These are phyloP conservation scores for Fraxinus excelsior DNA, from an alignment of 257 asterid genomes.

Conservation along the genomic window DNA sequence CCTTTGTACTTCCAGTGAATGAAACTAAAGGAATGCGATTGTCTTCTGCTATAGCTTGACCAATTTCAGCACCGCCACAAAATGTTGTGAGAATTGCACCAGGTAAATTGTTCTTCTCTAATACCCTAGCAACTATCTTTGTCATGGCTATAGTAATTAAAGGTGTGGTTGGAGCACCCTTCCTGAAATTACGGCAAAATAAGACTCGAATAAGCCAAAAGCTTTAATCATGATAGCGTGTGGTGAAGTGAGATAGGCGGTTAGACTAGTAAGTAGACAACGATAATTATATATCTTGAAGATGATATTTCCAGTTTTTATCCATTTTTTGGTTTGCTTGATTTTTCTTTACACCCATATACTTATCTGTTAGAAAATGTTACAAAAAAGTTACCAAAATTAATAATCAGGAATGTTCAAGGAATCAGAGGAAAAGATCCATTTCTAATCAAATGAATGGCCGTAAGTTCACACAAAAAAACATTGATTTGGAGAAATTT, in stretches of 20 bases:
- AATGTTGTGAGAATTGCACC: constrained; percentile 90
- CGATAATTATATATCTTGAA: not conserved
- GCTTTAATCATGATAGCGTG: not conserved
- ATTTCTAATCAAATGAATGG: not conserved
- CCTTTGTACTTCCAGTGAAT: constrained; percentile 50
- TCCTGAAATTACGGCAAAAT: constrained; percentile 52
- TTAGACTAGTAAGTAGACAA: not conserved
- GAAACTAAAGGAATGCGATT: too few relatives aligned
- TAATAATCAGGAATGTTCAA: not conserved
- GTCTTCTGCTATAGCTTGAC: constrained; percentile 51
- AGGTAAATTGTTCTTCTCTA: constrained; percentile 93
- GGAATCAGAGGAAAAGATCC: not conserved
- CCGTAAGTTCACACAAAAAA: not conserved
- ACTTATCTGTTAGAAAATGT: not conserved
- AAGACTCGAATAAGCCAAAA: constrained; percentile 9
- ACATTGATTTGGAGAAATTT: not conserved
- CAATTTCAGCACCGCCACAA: constrained; percentile 94
- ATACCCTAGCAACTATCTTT: constrained; percentile 78
- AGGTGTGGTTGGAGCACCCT: constrained; percentile 99
- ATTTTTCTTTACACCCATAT: not conserved
- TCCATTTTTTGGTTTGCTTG: not conserved
- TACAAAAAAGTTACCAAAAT: not conserved
- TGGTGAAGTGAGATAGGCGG: not conserved
- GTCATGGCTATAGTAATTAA: constrained; percentile 87
- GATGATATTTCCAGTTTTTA: not conserved